Conservation (phyloP, 352 stramenopile species). For the Phytophthora pini region DNA sequence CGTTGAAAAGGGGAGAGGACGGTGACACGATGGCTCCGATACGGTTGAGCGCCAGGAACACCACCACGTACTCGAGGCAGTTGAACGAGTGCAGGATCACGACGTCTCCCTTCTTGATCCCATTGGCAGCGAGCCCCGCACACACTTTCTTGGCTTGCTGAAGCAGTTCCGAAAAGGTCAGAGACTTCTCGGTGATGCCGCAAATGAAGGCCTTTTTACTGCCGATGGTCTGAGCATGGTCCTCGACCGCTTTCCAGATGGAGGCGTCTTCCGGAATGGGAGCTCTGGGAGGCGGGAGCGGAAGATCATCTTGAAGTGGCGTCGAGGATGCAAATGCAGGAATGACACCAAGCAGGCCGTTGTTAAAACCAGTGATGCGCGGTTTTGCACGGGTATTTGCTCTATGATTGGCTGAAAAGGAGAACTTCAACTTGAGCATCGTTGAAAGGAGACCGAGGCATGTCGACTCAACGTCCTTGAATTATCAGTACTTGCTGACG, state of each 20-base stretch:
- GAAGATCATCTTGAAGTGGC: conserved; percentile 46
- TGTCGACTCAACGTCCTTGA: conserved; percentile 27
- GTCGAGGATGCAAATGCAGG: conserved; percentile 24
- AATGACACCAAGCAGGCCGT: conserved; percentile 20
- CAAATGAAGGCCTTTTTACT: conserved; percentile 54
- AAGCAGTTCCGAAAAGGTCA: conserved; percentile 51
- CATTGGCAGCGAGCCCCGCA: conserved; percentile 44
- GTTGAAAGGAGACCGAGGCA: background rate
- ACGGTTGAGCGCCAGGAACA: conserved; percentile 57
- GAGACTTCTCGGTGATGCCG: conserved; percentile 43
- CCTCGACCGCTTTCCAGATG: conserved; percentile 50
- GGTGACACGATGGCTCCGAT: conserved; percentile 54
- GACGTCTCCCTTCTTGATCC: conserved; percentile 59
- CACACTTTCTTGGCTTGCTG: conserved; percentile 37
- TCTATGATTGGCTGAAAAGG: conserved; percentile 22
- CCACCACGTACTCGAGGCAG: conserved; percentile 64
- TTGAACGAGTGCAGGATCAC: conserved; percentile 67
- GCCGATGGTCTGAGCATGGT: conserved; percentile 34
- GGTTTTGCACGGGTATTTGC: conserved; percentile 9
- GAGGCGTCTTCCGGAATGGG: conserved; percentile 44
- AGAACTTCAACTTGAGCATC: conserved; percentile 30
- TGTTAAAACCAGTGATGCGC: conserved; percentile 21
- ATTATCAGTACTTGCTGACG: conserved; percentile 5
- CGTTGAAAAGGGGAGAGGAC: conserved; percentile 49
- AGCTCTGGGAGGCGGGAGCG: conserved; percentile 36